Conservation (phyloP, 805 yeast species). For the Wickerhamiella siamensis region DNA sequence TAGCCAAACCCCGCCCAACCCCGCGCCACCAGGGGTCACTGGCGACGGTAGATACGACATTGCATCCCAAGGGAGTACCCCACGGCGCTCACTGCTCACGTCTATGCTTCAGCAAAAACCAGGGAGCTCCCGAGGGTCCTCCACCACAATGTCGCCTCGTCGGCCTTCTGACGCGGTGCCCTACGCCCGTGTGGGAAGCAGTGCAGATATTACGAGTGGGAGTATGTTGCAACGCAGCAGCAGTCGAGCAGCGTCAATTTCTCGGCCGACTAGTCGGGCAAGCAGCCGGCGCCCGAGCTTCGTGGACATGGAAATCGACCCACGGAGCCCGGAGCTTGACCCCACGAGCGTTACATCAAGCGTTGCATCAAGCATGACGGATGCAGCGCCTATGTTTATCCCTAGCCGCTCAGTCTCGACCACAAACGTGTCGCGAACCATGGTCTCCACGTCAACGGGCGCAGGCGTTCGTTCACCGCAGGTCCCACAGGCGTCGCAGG, state of each 20-base stretch:
- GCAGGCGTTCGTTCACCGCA: not conserved
- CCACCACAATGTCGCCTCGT: not conserved
- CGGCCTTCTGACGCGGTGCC: constrained; percentile 25
- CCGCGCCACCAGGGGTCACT: constrained; percentile 5
- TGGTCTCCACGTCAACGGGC: constrained; percentile 4
- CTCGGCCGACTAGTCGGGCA: not conserved
- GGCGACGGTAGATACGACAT: constrained; percentile 8
- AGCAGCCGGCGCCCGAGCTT: constrained; percentile 1
- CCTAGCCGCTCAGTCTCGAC: constrained; percentile 4
- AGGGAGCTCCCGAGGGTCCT: not conserved
- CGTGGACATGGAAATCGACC: constrained; percentile 20
- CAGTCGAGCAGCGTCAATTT: constrained; percentile 1
- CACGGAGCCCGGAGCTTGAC: not conserved
- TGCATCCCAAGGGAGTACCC: constrained; percentile 10
- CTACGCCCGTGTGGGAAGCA: constrained; percentile 20
- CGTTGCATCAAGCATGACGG: not conserved
- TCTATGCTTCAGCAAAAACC: constrained; percentile 18
- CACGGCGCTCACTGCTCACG: constrained; percentile 22
- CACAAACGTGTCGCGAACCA: constrained; percentile 4
- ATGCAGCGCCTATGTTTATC: constrained; percentile 1
- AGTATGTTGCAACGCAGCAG: not conserved
- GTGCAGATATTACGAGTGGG: not conserved
- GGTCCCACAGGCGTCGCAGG: not conserved
- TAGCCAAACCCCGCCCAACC: not conserved
- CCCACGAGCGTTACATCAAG: not conserved